A percentile compares a stretch with the other conserved stretches of the same genome.
These are phyloP conservation scores for Tulasnella sp. DNA, from an alignment of 768 basidiomycete genomes.

Conservation along the genomic window DNA sequence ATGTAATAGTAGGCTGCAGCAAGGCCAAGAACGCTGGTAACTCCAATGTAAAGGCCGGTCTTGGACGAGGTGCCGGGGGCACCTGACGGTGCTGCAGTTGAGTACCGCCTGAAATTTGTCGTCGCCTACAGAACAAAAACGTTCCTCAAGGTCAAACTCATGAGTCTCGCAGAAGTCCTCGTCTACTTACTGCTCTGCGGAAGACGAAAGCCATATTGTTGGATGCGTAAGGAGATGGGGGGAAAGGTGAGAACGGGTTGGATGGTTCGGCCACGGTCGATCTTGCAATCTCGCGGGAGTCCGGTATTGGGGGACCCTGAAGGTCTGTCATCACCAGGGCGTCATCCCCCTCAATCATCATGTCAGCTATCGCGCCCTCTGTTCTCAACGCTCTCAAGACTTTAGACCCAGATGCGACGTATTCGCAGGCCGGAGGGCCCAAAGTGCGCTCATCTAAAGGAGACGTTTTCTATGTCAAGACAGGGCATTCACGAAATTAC, in stretches of 20 bases:
- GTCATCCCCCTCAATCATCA: constrained; percentile 32
- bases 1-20: constrained; percentile 21
- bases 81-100: constrained; percentile 11
- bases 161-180: background rate
- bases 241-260: background rate
- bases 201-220: background rate
- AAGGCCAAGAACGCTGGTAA: constrained; percentile 21
- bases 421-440: constrained; percentile 43
- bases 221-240: background rate
- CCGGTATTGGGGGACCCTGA: background rate
- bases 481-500: constrained; percentile 47
- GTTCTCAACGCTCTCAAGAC: constrained; percentile 46
- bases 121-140: background rate
- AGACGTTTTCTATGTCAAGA: constrained; percentile 57
- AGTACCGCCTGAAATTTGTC: constrained; percentile 16
- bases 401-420: constrained; percentile 51
- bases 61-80: constrained; percentile 8
- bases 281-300: background rate
- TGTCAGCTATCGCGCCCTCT: constrained; percentile 30
- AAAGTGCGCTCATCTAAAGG: constrained; percentile 54
- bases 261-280: background rate
- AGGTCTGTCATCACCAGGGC: constrained; percentile 1
- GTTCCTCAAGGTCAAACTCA: background rate
- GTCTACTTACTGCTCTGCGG: background rate
- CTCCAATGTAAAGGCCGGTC: constrained; percentile 20